These are phyloP conservation scores for Davidsoniella virescens DNA, from an alignment of 2,329 filamentous ascomycete genomes.

Conservation along the genomic window DNA sequence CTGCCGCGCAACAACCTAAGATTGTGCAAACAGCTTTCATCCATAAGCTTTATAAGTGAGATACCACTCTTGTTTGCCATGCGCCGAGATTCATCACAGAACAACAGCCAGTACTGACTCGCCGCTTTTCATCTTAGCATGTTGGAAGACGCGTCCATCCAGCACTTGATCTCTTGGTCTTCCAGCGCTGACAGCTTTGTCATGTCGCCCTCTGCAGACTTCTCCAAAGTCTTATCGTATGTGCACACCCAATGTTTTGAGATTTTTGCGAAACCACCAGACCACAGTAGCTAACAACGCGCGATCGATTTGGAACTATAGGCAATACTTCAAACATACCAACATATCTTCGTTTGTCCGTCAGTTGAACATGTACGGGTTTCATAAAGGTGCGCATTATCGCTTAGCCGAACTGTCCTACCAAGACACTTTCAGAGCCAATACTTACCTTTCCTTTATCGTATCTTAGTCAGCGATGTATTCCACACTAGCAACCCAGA, in stretches of 20 bases:
- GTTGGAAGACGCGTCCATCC: slow-evolving; percentile 85
- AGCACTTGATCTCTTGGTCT: slow-evolving; percentile 95
- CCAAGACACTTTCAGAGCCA: neutral
- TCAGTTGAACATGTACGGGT: slow-evolving; percentile 98
- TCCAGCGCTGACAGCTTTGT: slow-evolving; percentile 90
- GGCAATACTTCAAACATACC: slow-evolving; percentile 98
- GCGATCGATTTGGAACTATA: slow-evolving; percentile 21
- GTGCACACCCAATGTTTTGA: slow-evolving; percentile 23
- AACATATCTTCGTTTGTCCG: slow-evolving; percentile 98
- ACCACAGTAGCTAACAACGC: neutral
- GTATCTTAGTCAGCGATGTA: slow-evolving; percentile 70
- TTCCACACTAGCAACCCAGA: slow-evolving; percentile 92
- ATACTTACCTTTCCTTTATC: neutral
- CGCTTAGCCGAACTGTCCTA: neutral
- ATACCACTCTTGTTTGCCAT: neutral
- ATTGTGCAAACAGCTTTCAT: slow-evolving; percentile 98
- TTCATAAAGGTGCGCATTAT: slow-evolving; percentile 68
- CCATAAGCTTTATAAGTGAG: slow-evolving; percentile 91
- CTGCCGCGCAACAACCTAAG: slow-evolving; percentile 81
- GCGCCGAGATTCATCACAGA: neutral
- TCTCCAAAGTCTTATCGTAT: slow-evolving; percentile 94
- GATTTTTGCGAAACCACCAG: neutral
- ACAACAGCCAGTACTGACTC: slow-evolving; percentile 16
- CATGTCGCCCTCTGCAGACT: slow-evolving; percentile 94
- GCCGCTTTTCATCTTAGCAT: slow-evolving; percentile 43